A percentile compares a stretch with the other conserved stretches of the same genome.
These are phyloP conservation scores for peach (Prunus persica) DNA, from an alignment of 306 rosid genomes.

Conservation along the genomic window DNA sequence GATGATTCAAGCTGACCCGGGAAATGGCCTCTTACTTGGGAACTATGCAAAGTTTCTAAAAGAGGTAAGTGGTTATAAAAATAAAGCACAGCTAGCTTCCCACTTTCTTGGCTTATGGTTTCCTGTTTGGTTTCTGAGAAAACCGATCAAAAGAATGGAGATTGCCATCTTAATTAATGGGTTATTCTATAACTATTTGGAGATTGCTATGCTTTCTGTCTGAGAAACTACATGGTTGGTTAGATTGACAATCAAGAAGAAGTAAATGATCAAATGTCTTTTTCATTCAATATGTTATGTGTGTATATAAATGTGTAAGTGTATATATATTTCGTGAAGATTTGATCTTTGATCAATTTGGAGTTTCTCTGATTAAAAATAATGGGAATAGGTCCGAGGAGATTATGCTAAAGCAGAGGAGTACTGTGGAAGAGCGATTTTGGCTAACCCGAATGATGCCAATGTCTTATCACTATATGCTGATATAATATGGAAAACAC, in stretches of 20 bases:
- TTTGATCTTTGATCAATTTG: background rate
- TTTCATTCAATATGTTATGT: too few species aligned
- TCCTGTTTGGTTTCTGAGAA: background rate
- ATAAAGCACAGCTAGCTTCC: background rate
- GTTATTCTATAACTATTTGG: background rate
- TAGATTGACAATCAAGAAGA: too few species aligned
- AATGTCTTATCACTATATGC: constrained; percentile 52
- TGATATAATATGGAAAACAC: constrained; percentile 60
- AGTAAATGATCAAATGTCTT: too few species aligned
- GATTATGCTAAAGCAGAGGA: constrained; percentile 67
- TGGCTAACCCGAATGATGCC: constrained; percentile 63
- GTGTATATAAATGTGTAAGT: background rate
- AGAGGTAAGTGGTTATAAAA: constrained; percentile 42
- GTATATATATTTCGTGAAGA: background rate
- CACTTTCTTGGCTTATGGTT: constrained; percentile 8
- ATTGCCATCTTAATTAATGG: background rate
- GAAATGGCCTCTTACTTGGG: constrained; percentile 66
- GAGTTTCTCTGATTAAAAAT: background rate
- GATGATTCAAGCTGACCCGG: constrained; percentile 77
- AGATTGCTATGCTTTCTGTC: background rate
- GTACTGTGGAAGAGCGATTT: constrained; percentile 68
- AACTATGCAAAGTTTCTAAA: constrained; percentile 84
- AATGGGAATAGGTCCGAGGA: constrained; percentile 49
- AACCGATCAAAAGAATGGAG: background rate
- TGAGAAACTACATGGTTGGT: background rate